Base-by-base conservation (phyloP, 2,329 filamentous ascomycete species). In the Alternaria consortialis region DNA sequence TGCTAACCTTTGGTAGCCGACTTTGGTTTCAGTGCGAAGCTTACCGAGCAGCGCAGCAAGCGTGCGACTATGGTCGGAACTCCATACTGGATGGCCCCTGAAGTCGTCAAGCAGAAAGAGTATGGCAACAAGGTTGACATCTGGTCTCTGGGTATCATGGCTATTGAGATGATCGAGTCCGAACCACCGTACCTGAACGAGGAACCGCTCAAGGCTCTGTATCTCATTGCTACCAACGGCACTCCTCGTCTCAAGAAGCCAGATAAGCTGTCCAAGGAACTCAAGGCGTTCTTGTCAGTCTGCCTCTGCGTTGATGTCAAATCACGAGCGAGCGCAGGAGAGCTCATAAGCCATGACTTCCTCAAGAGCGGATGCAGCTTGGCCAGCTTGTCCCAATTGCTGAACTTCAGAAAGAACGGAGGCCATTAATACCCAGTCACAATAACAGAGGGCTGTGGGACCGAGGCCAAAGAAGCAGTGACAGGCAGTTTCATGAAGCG, bases 31-130 rank as follows among this genome's bases (percentile, higher is more conserved):
- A 98, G 94, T 79, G 95, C 95, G 78, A 98, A 98, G 84, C 91
- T 99, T 64, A 98, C 94, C 36, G 95, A 98, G 78, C 90, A 93
- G 67, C 97, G 97, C 82, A 95, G 88, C 72, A 98, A 99, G 86
- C 94, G 95, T 79, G 94, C 94, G 43, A 99, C 95, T 60, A 98
- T 99, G 95, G 95, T 99, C 56, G 95, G 95, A 67, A 99, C 95
- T 34, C 95, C 95, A 15, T 99, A 98, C 85, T 99, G 95, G 95
- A 99, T 99, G 95, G 95, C 95, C 8, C 95, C 95, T 37, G 95
- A 99, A 80, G 95, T 99, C 44, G 95, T 99, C 77, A 98, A 98
- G 84, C 95, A 98, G 80, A 98, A 98, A 84, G 94, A 97, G 80
- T 99, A 99, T 75, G 95, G 94, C 39, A 91, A 92, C 76, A 98